A percentile compares a stretch with the other conserved stretches of the same genome.
Conservation (phyloP, 352 stramenopile species). For the Phytopythium ostracodes region DNA sequence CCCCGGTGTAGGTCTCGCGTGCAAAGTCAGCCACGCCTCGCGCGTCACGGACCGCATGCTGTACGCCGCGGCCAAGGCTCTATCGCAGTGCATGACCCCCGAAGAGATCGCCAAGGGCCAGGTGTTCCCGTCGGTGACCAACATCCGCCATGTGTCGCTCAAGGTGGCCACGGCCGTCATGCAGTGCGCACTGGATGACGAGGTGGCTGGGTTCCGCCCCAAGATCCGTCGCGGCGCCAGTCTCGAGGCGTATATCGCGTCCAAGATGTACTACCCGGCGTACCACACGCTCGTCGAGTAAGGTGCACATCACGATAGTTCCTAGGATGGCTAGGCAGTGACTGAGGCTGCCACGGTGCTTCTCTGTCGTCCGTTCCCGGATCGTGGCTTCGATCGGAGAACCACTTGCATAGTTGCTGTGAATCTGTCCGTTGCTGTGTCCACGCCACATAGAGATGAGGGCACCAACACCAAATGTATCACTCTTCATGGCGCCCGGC, state of each 20-base stretch:
- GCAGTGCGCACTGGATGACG: constrained; percentile 84
- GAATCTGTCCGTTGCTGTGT: background rate
- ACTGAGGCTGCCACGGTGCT: too few relatives aligned
- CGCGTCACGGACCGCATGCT: constrained; percentile 94
- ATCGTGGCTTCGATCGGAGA: background rate
- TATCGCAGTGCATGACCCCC: constrained; percentile 90
- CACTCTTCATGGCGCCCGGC: background rate
- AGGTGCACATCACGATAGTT: background rate
- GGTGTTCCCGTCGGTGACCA: constrained; percentile 92
- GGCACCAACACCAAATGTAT: background rate
- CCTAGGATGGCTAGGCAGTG: too few relatives aligned
- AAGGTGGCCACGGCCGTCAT: constrained; percentile 92
- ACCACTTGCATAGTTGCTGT: background rate
- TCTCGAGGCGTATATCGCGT: constrained; percentile 87
- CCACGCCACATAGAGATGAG: background rate
- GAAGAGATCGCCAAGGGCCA: constrained; percentile 91
- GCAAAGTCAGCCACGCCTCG: constrained; percentile 73
- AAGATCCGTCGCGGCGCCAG: constrained; percentile 67
- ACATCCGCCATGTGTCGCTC: constrained; percentile 93
- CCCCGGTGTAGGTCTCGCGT: constrained; percentile 92
- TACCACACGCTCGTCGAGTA: constrained; percentile 93
- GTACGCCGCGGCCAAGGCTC: constrained; percentile 91
- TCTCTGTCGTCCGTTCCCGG: background rate
- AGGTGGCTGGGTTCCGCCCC: constrained; percentile 75
- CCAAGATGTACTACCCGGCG: constrained; percentile 94